These are phyloP conservation scores for Myochromella boudieri DNA, from an alignment of 768 basidiomycete genomes.

Conservation along the genomic window DNA sequence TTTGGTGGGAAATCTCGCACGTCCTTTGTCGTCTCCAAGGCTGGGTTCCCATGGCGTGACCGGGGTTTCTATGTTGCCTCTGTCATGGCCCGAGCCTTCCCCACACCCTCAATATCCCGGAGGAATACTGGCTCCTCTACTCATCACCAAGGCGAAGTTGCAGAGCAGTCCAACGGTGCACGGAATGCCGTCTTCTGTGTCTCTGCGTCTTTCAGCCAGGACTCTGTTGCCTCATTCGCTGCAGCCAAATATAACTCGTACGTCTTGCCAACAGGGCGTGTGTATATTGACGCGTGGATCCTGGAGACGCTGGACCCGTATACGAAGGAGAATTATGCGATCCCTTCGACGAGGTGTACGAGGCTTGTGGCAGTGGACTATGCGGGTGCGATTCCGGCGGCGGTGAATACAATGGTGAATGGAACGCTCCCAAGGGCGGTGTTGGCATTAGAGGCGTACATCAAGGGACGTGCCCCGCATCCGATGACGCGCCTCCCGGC, in stretches of 20 bases:
- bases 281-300: conserved; percentile 93
- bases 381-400: conserved; percentile 79
- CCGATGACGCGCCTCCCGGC: conserved; percentile 73
- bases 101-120: conserved; percentile 37
- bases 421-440: conserved; percentile 72
- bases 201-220: conserved; percentile 77
- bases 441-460: conserved; percentile 68
- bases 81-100: conserved; percentile 62
- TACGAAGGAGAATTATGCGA: conserved; percentile 88
- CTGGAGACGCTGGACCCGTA: conserved; percentile 96
- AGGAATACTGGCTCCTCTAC: no score
- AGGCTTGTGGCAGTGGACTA: conserved; percentile 85
- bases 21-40: conserved; percentile 68
- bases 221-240: conserved; percentile 55
- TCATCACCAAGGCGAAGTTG: conserved; percentile 34
- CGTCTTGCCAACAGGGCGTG: conserved; percentile 70
- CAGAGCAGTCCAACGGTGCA: conserved; percentile 36
- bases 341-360: conserved; percentile 90
- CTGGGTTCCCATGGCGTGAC: conserved; percentile 88
- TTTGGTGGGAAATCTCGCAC: conserved; percentile 78
- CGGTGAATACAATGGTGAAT: conserved; percentile 86
- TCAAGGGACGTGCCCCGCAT: conserved; percentile 63
- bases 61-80: conserved; percentile 83
- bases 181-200: conserved; percentile 79
- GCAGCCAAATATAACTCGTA: conserved; percentile 75